Base-by-base conservation (phyloP, 225 moss, liverwort and hornwort species). In the Bryoerythrophyllum caledonicum region DNA sequence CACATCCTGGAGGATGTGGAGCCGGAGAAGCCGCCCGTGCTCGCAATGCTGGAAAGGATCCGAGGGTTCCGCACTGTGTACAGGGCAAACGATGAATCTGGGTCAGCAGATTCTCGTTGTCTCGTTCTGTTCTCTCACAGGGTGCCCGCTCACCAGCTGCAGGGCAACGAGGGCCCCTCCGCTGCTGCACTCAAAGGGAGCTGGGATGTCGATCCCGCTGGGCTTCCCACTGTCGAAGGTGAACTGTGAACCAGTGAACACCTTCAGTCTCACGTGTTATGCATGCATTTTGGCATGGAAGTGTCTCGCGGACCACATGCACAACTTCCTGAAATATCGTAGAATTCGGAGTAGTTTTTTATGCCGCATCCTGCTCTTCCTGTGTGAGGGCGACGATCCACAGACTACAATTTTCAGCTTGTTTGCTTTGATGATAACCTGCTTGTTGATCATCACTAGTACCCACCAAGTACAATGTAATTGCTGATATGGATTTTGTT, bases 141-240 rank as follows among this genome's bases (percentile, higher is more conserved):
- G 7, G 77, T 86, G 19, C 82, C 82, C 23, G 86, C 82, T 26
- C 63, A 71, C 67, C 63, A 40, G 43, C 30, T 86, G 43, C 74
- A 28, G 21, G 80, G 74, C 3, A 32, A 74, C 13, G 86, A 80
- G 27, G 44, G 13, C 27, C 34, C 70, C 16, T 26, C 12, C 10
- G 51, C 34, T 15, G 17, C 25, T 12, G 2, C 0, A 20, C 34
- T 73, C 1, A 35, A 77, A 40, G 40, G 71, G 1, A 20, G 32
- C 26, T 86, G 86, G 86, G 80, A 86, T 26, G 66, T 86, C 11
- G 86, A 86, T 41, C 86, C 82, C 1, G 82, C 80, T 3, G 86
- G 82, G 11, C 32, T 86, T 59, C 63, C 77, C 38, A 70, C 26
- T 10, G 13, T 14, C 8, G 60, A 53, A 32, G 34, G 21, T 55